A percentile compares a stretch with the other conserved stretches of the same genome.
Conservation (phyloP, 805 yeast genomes). For the Suhomyces prunicola region DNA sequence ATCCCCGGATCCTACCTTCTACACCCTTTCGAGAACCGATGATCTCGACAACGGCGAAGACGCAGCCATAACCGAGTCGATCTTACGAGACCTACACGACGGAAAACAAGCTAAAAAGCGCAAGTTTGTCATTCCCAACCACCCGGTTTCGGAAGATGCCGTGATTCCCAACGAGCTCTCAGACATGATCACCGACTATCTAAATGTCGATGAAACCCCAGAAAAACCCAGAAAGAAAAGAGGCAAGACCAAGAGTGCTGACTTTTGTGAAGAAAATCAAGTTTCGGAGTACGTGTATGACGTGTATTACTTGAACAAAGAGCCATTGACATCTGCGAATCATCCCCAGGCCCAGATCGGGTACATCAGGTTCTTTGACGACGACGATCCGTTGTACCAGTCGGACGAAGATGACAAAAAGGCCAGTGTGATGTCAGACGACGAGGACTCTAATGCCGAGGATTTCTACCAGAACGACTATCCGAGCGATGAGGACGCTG, state of each 20-base stretch:
- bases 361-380: slow-evolving; percentile 54
- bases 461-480: slow-evolving; percentile 89
- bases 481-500: slow-evolving; percentile 88
- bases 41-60: slow-evolving; percentile 11
- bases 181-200: slow-evolving; percentile 69
- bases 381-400: slow-evolving; percentile 38
- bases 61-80: slow-evolving; percentile 7
- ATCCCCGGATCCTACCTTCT: slow-evolving; percentile 17
- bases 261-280: not conserved
- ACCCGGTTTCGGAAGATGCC: slow-evolving; percentile 30
- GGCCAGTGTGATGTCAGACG: slow-evolving; percentile 48
- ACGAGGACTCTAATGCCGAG: slow-evolving; percentile 88
- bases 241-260: not conserved
- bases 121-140: slow-evolving; percentile 36
- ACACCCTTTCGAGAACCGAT: slow-evolving; percentile 36
- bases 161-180: slow-evolving; percentile 57
- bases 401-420: slow-evolving; percentile 37
- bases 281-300: slow-evolving; percentile 84
- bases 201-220: slow-evolving; percentile 34
- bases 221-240: slow-evolving; percentile 13
- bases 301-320: slow-evolving; percentile 50
- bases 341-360: slow-evolving; percentile 49
- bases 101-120: slow-evolving; percentile 13
- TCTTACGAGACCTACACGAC: slow-evolving; percentile 6
- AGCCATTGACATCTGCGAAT: slow-evolving; percentile 46